Percentiles rank a stretch among this genome's conserved stretches.
Evolutionary conservation across 306 rosid genomes (phyloP).

Genomic region (Cicer yamashitae): DNA sequence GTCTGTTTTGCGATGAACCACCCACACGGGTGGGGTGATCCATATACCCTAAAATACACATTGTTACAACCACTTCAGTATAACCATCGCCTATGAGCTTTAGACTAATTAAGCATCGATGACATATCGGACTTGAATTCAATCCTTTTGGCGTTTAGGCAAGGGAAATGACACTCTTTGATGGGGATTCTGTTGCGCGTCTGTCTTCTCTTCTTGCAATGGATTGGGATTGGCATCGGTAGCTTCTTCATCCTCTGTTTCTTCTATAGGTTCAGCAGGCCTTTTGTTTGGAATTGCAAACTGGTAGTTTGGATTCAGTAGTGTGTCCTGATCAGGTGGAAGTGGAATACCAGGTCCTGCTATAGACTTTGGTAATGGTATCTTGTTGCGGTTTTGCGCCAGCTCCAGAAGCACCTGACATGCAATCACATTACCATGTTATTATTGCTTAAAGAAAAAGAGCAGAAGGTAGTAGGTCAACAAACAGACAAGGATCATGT

Average conservation of each 20-base stretch:
- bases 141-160: slow-evolving; percentile 61
- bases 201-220: slow-evolving; percentile 64
- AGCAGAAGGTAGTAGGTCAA: not conserved
- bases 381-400: slow-evolving; percentile 81
- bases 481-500: not conserved
- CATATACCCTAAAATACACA: not conserved
- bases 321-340: slow-evolving; percentile 82
- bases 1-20: not conserved
- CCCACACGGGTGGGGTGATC: not conserved
- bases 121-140: not conserved
- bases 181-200: slow-evolving; percentile 60
- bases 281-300: slow-evolving; percentile 76
- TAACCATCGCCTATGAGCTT: not conserved
- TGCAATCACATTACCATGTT: slow-evolving; percentile 29
- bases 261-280: slow-evolving; percentile 66
- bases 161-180: slow-evolving; percentile 85
- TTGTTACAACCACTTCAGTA: not conserved
- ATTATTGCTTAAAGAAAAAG: not conserved
- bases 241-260: slow-evolving; percentile 75
- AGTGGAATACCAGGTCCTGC: slow-evolving; percentile 75
- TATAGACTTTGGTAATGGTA: slow-evolving; percentile 71
- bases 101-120: not conserved
- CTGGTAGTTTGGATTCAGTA: slow-evolving; percentile 82
- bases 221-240: slow-evolving; percentile 56
- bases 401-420: slow-evolving; percentile 78